phyloP scores from a whole-genome alignment of 768 basidiomycete genomes.

The Pleurotus giganteus region DNA sequence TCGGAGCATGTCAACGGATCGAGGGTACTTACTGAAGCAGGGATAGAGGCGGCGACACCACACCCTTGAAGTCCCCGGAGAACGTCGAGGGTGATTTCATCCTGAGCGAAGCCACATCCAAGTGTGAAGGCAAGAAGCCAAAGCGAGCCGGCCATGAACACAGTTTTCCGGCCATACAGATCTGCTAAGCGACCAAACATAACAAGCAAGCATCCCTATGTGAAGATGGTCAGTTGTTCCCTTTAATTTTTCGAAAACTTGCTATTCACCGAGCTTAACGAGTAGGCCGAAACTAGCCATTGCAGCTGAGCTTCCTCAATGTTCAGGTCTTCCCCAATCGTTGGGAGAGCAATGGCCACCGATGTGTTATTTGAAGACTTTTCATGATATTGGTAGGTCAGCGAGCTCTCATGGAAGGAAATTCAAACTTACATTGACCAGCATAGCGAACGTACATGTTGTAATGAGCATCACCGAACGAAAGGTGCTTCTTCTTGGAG shows the following conservation, averaged over 20 bases:
- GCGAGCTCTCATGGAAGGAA: too few relatives aligned
- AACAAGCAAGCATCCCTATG: slow-evolving; percentile 73
- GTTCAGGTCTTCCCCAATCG: slow-evolving; percentile 45
- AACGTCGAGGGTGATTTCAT: slow-evolving; percentile 60
- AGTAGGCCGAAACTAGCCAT: slow-evolving; percentile 68
- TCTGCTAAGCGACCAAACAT: slow-evolving; percentile 78
- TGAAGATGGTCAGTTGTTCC: slow-evolving; percentile 18
- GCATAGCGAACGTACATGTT: slow-evolving; percentile 39
- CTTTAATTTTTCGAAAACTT: too few relatives aligned
- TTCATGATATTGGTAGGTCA: background rate
- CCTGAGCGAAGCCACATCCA: slow-evolving; percentile 61
- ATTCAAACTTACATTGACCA: slow-evolving; percentile 28
- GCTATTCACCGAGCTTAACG: slow-evolving; percentile 70
- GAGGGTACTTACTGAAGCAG: slow-evolving; percentile 53
- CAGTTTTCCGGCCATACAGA: slow-evolving; percentile 68
- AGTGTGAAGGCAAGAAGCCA: slow-evolving; percentile 57
- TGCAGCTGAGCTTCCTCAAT: slow-evolving; percentile 54
- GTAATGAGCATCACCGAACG: slow-evolving; percentile 21
- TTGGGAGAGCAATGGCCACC: slow-evolving; percentile 49
- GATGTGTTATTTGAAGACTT: slow-evolving; percentile 44
- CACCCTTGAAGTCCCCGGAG: slow-evolving; percentile 78
- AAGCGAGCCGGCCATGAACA: slow-evolving; percentile 60
- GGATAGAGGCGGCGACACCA: slow-evolving; percentile 73
- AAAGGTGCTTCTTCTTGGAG: slow-evolving; percentile 3
- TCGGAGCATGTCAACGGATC: slow-evolving; percentile 10